Evolutionary conservation across 345 rosid species (phyloP).

Genomic region (Camelina neglecta): DNA sequence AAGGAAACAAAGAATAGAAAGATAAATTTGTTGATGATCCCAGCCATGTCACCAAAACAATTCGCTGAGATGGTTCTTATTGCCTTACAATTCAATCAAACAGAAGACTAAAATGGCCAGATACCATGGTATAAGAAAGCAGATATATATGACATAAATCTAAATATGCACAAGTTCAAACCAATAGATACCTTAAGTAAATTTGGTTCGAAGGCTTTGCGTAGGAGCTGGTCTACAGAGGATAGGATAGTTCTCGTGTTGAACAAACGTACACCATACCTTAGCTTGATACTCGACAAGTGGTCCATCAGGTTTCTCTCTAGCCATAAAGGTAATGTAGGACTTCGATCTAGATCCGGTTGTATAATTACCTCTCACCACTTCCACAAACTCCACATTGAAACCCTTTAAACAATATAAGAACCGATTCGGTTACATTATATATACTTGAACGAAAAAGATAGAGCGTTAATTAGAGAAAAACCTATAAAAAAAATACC

Average conservation of each 20-base stretch:
- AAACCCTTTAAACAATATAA: too few species aligned
- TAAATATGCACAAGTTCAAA: too few species aligned
- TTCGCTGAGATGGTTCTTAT: not conserved
- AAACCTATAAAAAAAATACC: too few species aligned
- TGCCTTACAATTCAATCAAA: too few species aligned
- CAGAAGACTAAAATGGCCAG: too few species aligned
- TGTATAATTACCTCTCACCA: not conserved
- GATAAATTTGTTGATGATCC: too few species aligned
- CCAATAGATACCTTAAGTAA: not conserved
- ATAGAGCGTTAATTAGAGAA: too few species aligned
- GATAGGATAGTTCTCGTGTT: not conserved
- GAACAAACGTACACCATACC: not conserved
- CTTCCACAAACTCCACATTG: not conserved
- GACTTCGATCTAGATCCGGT: not conserved
- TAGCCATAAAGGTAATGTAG: constrained; percentile 5
- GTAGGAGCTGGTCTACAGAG: constrained; percentile 5
- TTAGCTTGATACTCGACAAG: constrained; percentile 16
- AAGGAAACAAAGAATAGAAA: too few species aligned
- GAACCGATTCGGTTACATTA: too few species aligned
- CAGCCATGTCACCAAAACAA: not conserved
- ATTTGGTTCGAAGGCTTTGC: not conserved
- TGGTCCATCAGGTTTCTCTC: constrained; percentile 20
- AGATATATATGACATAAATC: too few species aligned
- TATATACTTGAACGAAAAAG: too few species aligned
- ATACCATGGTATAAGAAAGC: too few species aligned